A percentile compares a stretch with the other conserved stretches of the same genome.
phyloP scores from a whole-genome alignment of 2,329 filamentous ascomycete species.

The Cercospora sp. region DNA sequence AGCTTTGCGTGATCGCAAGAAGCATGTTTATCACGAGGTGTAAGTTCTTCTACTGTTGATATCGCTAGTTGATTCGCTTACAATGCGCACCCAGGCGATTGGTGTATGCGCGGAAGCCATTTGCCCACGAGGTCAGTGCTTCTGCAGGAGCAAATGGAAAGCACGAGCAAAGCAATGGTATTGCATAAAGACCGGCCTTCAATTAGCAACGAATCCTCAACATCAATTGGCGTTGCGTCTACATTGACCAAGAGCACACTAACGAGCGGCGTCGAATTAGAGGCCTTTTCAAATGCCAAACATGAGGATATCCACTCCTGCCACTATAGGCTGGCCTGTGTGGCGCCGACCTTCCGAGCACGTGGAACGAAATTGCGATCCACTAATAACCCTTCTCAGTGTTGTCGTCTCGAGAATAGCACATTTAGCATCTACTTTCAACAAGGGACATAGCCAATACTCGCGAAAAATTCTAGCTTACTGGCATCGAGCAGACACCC shows the following conservation, averaged over 20 bases:
- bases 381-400: background rate
- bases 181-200: background rate
- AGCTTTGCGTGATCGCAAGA: constrained; percentile 38
- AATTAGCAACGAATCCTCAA: background rate
- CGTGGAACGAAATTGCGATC: background rate
- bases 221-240: too few relatives aligned
- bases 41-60: constrained; percentile 25
- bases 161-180: background rate
- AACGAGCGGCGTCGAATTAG: too few relatives aligned
- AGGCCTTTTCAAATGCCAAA: background rate
- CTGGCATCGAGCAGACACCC: background rate
- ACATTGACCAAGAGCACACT: too few relatives aligned
- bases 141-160: background rate
- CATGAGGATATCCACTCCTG: background rate
- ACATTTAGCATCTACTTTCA: too few relatives aligned
- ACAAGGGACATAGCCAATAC: too few relatives aligned
- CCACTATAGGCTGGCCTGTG: background rate
- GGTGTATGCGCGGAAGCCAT: constrained; percentile 27
- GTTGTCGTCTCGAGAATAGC: background rate
- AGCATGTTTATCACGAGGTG: constrained; percentile 44
- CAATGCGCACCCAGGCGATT: constrained; percentile 25
- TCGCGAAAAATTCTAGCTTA: background rate
- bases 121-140: constrained; percentile 1
- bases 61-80: background rate
- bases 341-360: background rate